Conservation (phyloP, 2,329 filamentous ascomycete genomes). For the Camillea tinctor region DNA sequence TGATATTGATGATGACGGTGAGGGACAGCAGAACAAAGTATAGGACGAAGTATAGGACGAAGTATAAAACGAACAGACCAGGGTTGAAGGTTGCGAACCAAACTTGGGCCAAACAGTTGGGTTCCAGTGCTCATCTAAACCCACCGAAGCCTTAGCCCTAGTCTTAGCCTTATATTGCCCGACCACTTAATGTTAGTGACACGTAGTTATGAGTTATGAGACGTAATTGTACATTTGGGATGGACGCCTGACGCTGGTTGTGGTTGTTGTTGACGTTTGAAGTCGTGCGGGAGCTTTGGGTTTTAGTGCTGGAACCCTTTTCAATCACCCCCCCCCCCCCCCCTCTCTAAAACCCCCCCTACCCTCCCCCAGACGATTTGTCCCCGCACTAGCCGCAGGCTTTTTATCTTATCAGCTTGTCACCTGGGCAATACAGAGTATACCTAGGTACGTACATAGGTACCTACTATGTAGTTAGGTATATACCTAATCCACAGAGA, state of each 20-base stretch:
- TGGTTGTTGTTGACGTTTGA: background rate
- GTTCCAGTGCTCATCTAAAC: background rate
- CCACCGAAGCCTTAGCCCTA: background rate
- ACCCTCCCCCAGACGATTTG: no score
- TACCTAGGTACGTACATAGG: no score
- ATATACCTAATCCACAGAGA: no score
- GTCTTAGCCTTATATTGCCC: background rate
- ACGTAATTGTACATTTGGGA: background rate
- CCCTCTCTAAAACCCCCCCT: no score
- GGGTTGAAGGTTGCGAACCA: background rate
- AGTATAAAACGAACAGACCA: background rate
- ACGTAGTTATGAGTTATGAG: background rate
- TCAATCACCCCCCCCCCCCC: no score
- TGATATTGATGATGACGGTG: slow-evolving; percentile 1
- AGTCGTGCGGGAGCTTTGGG: background rate
- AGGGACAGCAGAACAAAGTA: background rate
- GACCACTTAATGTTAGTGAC: background rate
- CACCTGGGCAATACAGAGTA: no score
- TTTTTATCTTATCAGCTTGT: background rate
- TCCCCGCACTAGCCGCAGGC: background rate
- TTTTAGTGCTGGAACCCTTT: background rate
- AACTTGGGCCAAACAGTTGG: background rate
- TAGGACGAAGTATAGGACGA: background rate
- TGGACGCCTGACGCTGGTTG: background rate
- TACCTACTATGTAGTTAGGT: no score